phyloP scores from a whole-genome alignment of 2,329 filamentous ascomycete species.

The Colletotrichum sp. region DNA sequence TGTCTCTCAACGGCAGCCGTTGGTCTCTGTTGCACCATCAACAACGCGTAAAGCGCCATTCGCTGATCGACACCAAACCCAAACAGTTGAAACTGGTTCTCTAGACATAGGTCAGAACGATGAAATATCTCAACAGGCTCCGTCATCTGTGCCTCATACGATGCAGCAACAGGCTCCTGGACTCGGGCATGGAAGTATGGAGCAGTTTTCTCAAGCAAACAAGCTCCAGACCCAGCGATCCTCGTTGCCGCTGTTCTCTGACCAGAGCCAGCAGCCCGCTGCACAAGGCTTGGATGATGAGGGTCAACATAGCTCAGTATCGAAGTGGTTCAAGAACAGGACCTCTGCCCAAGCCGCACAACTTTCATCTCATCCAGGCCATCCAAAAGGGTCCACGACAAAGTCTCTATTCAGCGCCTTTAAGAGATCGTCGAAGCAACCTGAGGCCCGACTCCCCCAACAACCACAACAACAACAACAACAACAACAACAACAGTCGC shows the following conservation, averaged over 20 bases:
- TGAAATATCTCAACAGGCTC: background rate
- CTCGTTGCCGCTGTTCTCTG: background rate
- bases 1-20: background rate
- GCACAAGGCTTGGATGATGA: background rate
- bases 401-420: constrained; percentile 29
- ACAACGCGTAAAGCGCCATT: background rate
- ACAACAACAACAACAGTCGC: constrained; percentile 4
- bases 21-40: background rate
- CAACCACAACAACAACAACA: background rate
- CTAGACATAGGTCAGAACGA: background rate
- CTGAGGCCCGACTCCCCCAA: constrained; percentile 21
- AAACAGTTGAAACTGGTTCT: background rate
- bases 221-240: background rate
- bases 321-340: constrained; percentile 22
- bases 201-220: background rate
- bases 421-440: constrained; percentile 27
- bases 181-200: background rate
- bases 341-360: constrained; percentile 1
- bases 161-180: background rate
- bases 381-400: constrained; percentile 25
- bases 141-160: background rate
- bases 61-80: background rate
- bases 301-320: background rate
- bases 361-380: constrained; percentile 15
- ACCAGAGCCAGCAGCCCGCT: background rate